Percentiles rank a stretch among this genome's conserved stretches.
Evolutionary conservation across 1,139 yeast genomes (phyloP).

Genomic region (Nematodospora anomalae): DNA sequence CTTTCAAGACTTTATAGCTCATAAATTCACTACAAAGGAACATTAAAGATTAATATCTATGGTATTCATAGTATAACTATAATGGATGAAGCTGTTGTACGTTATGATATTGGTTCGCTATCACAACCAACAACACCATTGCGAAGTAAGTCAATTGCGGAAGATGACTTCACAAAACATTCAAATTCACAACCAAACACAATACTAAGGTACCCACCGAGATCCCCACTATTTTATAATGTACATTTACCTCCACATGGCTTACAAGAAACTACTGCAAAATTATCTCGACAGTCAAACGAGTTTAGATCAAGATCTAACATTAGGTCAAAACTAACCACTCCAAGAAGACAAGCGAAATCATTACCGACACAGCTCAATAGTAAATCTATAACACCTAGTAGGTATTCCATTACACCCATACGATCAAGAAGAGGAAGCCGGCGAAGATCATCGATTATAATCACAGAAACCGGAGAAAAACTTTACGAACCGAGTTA

Average conservation of each 20-base stretch:
- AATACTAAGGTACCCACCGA: not conserved
- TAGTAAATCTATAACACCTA: conserved; percentile 5
- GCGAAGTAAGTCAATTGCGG: conserved; percentile 4
- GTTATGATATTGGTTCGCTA: too few species aligned
- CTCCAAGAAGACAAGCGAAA: conserved; percentile 3
- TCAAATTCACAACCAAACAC: conserved; percentile 9
- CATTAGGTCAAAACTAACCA: conserved; percentile 2
- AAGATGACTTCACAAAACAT: not conserved
- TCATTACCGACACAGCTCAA: conserved; percentile 1
- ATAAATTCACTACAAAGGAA: too few species aligned
- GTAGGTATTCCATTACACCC: too few species aligned
- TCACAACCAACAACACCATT: conserved; percentile 12
- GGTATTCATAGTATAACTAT: conserved; percentile 4
- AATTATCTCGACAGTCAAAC: conserved; percentile 2
- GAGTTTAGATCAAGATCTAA: conserved; percentile 1
- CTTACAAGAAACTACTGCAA: conserved; percentile 5
- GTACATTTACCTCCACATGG: conserved; percentile 9
- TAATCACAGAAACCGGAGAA: conserved; percentile 25
- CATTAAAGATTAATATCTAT: too few species aligned
- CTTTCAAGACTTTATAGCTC: too few species aligned
- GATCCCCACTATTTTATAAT: conserved; percentile 3
- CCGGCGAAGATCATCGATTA: conserved; percentile 12
- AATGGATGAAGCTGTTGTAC: too few species aligned
- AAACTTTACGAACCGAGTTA: conserved; percentile 31
- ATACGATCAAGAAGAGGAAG: conserved; percentile 1